Percentiles rank a stretch among this genome's conserved stretches.
Evolutionary conservation across 2,329 filamentous ascomycete species (phyloP).

Genomic region (Paraphoma sp.): DNA sequence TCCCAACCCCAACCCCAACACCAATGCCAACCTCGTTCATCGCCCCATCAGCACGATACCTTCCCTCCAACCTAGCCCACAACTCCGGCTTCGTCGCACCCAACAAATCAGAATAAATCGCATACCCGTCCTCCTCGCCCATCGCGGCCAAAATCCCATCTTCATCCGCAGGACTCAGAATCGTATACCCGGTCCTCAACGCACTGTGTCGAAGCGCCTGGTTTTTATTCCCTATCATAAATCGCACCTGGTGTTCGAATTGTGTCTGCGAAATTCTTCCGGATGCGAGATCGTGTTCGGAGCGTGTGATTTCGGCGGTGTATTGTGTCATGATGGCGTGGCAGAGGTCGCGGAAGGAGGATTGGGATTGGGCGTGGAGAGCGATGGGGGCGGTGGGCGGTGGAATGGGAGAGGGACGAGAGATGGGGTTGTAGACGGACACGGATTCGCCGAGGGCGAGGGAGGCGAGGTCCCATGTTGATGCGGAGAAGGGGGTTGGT

Average conservation of each 20-base stretch:
- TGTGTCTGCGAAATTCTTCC: not conserved
- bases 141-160: not conserved
- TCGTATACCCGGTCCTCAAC: not conserved
- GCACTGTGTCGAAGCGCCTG: not conserved
- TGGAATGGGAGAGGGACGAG: no score
- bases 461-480: constrained; percentile 1
- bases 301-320: not conserved
- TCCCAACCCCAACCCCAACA: no score
- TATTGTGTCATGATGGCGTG: not conserved
- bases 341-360: not conserved
- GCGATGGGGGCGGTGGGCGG: no score
- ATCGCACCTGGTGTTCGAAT: not conserved
- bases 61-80: no score
- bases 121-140: not conserved
- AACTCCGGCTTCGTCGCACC: no score
- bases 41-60: no score
- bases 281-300: not conserved
- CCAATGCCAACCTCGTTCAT: no score
- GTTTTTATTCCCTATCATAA: not conserved
- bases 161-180: constrained; percentile 1
- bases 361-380: not conserved
- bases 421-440: no score
- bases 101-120: not conserved
- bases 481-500: not conserved
- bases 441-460: constrained; percentile 2